A percentile compares a stretch with the other conserved stretches of the same genome.
Conservation (phyloP, 176 grass and related monocot species). For the Ampelocalamus luodianensis region DNA sequence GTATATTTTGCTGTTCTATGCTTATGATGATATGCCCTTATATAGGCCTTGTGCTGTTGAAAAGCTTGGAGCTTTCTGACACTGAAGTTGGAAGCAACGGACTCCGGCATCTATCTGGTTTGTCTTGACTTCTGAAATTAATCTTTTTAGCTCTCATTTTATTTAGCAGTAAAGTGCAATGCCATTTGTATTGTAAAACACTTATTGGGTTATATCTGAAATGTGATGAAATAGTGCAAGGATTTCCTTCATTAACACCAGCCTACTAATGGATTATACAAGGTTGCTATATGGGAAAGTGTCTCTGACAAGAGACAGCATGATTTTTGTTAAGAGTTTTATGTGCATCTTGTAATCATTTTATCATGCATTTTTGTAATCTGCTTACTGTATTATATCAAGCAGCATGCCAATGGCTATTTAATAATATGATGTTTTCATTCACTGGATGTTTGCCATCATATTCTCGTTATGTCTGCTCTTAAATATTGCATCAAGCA, state of each 20-base stretch:
- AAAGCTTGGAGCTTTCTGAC: conserved; percentile 85
- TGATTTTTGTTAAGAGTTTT: conserved; percentile 27
- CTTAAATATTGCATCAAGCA: background rate
- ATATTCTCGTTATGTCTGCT: background rate
- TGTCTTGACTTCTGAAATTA: conserved; percentile 24
- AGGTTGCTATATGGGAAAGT: background rate
- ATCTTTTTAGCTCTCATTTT: background rate
- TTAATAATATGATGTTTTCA: background rate
- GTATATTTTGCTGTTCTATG: background rate
- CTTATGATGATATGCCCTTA: conserved; percentile 13
- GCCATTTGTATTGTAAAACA: background rate
- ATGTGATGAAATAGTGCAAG: background rate
- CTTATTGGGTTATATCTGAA: background rate
- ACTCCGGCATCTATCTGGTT: conserved; percentile 82
- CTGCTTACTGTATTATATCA: background rate
- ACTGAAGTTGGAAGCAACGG: conserved; percentile 83
- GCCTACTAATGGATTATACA: conserved; percentile 5
- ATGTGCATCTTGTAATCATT: background rate
- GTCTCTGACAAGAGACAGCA: background rate
- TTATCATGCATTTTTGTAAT: background rate
- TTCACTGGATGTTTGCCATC: background rate
- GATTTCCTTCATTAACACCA: conserved; percentile 5
- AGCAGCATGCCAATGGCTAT: background rate
- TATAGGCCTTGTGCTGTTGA: conserved; percentile 77
- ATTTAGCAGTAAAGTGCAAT: background rate